These are phyloP conservation scores for Microglena sp. DNA, from an alignment of 139 green algal genomes.

Conservation along the genomic window DNA sequence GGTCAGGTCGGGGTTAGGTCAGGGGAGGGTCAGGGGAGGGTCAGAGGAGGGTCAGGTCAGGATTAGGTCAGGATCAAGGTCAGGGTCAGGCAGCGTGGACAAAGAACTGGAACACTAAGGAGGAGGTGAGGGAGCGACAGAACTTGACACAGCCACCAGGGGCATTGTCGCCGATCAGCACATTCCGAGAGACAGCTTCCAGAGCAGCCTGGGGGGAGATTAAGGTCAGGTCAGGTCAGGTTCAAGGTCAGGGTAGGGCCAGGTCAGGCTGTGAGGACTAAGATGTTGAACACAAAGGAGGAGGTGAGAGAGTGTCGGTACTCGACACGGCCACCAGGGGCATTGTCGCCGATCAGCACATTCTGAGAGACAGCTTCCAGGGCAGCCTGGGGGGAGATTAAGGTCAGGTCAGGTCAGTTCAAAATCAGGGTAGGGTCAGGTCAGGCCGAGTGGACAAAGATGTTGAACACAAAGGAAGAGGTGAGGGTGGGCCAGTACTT, in stretches of 20 bases:
- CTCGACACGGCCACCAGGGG: constrained; percentile 84
- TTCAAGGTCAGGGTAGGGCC: too few relatives aligned
- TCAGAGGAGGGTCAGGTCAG: neutral
- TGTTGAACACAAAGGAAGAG: constrained; percentile 90
- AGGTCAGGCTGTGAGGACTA: too few relatives aligned
- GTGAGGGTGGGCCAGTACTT: constrained; percentile 81
- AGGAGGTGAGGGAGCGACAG: neutral
- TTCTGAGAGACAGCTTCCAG: constrained; percentile 64
- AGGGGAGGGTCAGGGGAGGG: neutral
- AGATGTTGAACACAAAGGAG: constrained; percentile 93
- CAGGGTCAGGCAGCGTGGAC: neutral
- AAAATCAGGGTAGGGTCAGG: too few relatives aligned
- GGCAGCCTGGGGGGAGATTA: constrained; percentile 22
- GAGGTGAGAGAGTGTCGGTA: constrained; percentile 74
- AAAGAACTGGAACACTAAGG: neutral
- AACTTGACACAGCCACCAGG: constrained; percentile 74
- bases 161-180: constrained; percentile 55
- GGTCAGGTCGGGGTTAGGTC: too few relatives aligned
- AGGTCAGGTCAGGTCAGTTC: too few relatives aligned
- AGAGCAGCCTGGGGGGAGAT: constrained; percentile 42
- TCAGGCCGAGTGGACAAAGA: constrained; percentile 51
- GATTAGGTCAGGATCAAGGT: neutral
- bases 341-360: constrained; percentile 54
- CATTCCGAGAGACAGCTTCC: constrained; percentile 55
- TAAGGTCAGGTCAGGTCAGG: too few relatives aligned